These are phyloP conservation scores for Nothopassalora personata DNA, from an alignment of 2,329 filamentous ascomycete genomes.

Conservation along the genomic window DNA sequence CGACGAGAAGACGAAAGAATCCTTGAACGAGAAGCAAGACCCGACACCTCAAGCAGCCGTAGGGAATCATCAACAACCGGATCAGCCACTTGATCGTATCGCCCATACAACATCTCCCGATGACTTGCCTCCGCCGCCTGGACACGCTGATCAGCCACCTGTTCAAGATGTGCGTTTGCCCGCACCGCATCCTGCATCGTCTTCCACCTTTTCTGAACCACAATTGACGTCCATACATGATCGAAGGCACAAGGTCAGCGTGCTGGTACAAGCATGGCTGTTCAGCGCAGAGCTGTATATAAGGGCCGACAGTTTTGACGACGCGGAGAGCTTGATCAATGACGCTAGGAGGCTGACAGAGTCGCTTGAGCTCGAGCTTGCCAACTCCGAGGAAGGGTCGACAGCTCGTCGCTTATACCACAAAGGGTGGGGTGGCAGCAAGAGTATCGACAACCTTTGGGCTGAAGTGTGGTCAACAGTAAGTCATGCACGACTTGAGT, in stretches of 20 bases:
- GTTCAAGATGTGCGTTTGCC: slow-evolving; percentile 42
- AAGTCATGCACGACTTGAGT: slow-evolving; percentile 34
- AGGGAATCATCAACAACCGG: slow-evolving; percentile 14
- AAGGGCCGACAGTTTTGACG: slow-evolving; percentile 71
- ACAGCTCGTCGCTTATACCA: slow-evolving; percentile 58
- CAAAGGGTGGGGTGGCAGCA: slow-evolving; percentile 71
- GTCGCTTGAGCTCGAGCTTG: slow-evolving; percentile 61
- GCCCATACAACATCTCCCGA: slow-evolving; percentile 37
- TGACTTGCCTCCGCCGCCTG: slow-evolving; percentile 34
- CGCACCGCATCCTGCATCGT: slow-evolving; percentile 33
- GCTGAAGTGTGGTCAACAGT: slow-evolving; percentile 79
- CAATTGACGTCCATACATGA: slow-evolving; percentile 48
- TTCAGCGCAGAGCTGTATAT: slow-evolving; percentile 85
- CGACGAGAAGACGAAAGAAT: slow-evolving; percentile 12
- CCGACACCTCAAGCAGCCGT: slow-evolving; percentile 3
- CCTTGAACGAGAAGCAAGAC: slow-evolving; percentile 8
- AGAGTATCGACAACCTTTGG: slow-evolving; percentile 77
- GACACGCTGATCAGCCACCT: slow-evolving; percentile 38
- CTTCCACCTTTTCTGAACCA: slow-evolving; percentile 38
- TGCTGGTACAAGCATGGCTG: slow-evolving; percentile 78
- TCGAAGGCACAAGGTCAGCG: slow-evolving; percentile 51
- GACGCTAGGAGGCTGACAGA: slow-evolving; percentile 77
- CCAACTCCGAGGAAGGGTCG: slow-evolving; percentile 51
- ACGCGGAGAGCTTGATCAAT: slow-evolving; percentile 70
- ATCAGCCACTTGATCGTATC: slow-evolving; percentile 35